These are phyloP conservation scores for Yamadazyma atmosphaerica DNA, from an alignment of 1,139 yeast species.

Conservation along the genomic window DNA sequence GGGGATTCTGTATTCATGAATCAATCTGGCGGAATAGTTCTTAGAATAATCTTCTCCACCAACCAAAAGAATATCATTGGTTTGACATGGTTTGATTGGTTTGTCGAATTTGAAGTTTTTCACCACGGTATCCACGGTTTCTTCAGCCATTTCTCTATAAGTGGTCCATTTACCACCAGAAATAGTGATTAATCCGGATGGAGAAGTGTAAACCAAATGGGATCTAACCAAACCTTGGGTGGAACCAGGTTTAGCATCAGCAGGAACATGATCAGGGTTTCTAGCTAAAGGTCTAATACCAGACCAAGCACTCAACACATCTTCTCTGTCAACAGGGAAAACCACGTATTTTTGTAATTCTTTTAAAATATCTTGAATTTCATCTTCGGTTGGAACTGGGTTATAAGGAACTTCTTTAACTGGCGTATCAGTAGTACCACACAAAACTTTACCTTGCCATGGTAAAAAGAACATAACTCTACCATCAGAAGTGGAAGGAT, in stretches of 20 bases:
- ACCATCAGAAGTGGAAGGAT: conserved; percentile 92
- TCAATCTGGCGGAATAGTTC: conserved; percentile 74
- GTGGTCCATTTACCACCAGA: conserved; percentile 99
- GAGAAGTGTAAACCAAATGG: conserved; percentile 74
- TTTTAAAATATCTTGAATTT: conserved; percentile 81
- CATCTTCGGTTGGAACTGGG: conserved; percentile 88
- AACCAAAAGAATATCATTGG: conserved; percentile 61
- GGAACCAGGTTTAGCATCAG: conserved; percentile 36
- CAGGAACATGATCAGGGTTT: conserved; percentile 68
- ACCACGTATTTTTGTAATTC: conserved; percentile 89
- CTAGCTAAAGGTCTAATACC: conserved; percentile 95
- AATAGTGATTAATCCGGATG: conserved; percentile 78
- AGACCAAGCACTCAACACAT: conserved; percentile 94
- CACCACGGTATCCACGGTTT: conserved; percentile 78
- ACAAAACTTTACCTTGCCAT: conserved; percentile 96
- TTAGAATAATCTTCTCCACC: conserved; percentile 75
- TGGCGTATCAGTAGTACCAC: conserved; percentile 94
- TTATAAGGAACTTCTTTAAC: conserved; percentile 72
- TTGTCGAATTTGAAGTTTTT: conserved; percentile 46
- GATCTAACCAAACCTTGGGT: conserved; percentile 79
- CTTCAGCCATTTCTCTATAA: conserved; percentile 96
- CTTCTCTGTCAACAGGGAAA: conserved; percentile 86
- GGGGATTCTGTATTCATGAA: conserved; percentile 76
- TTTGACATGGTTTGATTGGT: conserved; percentile 55
- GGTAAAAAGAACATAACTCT: conserved; percentile 97